These are phyloP conservation scores for Lichtheimia ramosa DNA, from an alignment of 371 early-diverging fungal genomes.

Conservation along the genomic window DNA sequence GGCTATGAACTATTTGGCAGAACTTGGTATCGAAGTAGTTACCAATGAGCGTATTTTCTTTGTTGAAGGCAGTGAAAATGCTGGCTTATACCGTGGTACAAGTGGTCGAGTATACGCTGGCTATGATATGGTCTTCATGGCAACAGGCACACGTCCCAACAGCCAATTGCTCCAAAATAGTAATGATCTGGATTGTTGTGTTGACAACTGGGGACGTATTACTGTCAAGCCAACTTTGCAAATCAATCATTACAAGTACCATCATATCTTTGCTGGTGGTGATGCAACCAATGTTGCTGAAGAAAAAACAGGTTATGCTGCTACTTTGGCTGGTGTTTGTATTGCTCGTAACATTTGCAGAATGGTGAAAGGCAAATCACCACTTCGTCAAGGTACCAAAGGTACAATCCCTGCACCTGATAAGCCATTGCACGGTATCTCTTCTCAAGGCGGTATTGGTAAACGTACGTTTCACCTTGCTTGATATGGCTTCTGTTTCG, in stretches of 20 bases:
- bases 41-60: constrained; percentile 57
- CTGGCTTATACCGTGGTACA: constrained; percentile 19
- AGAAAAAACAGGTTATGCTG: constrained; percentile 65
- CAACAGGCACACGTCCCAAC: constrained; percentile 44
- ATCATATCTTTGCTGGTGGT: constrained; percentile 68
- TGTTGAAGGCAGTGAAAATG: constrained; percentile 27
- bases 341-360: constrained; percentile 53
- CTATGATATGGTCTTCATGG: constrained; percentile 36
- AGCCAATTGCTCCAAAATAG: constrained; percentile 24
- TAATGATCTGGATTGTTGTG: constrained; percentile 19
- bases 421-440: constrained; percentile 41
- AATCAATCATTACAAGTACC: constrained; percentile 54
- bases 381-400: constrained; percentile 40
- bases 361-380: constrained; percentile 42
- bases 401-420: constrained; percentile 37
- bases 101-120: constrained; percentile 17
- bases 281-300: constrained; percentile 64
- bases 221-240: constrained; percentile 64
- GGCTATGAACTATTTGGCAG: constrained; percentile 45
- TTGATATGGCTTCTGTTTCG: background rate
- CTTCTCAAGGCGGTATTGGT: constrained; percentile 44
- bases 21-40: constrained; percentile 64
- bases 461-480: constrained; percentile 29
- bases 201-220: constrained; percentile 42
- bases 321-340: constrained; percentile 52